Evolutionary conservation across 2,329 filamentous ascomycete species (phyloP).

Genomic region (Amauroascus verrucosus): DNA sequence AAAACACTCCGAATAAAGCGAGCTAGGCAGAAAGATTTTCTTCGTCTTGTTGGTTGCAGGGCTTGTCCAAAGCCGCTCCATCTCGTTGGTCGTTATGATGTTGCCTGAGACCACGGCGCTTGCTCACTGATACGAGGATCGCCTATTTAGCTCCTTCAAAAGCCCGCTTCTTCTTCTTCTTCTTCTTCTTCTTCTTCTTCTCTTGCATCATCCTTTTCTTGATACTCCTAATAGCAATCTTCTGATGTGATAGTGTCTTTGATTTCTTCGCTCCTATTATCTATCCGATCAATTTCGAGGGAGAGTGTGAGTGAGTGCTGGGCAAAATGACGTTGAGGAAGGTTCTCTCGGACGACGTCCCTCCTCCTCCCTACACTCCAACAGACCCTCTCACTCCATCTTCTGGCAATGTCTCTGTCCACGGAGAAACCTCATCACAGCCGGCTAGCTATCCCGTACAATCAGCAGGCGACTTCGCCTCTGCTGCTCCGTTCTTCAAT

Average conservation of each 20-base stretch:
- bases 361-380: constrained; percentile 35
- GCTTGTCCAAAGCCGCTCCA: not conserved
- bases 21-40: not conserved
- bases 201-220: not conserved
- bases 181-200: not conserved
- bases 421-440: constrained; percentile 13
- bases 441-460: constrained; percentile 14
- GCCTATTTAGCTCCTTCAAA: too few species aligned
- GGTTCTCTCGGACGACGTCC: constrained; percentile 25
- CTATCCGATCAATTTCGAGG: too few species aligned
- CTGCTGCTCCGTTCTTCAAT: constrained; percentile 32
- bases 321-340: constrained; percentile 5
- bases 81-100: not conserved
- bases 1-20: too few species aligned
- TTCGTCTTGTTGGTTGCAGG: not conserved
- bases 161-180: too few species aligned
- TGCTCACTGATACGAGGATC: too few species aligned
- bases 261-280: not conserved
- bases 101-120: not conserved
- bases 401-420: constrained; percentile 11
- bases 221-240: too few species aligned
- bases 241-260: not conserved
- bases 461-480: constrained; percentile 17
- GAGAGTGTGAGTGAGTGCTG: too few species aligned
- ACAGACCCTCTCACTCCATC: constrained; percentile 28